A percentile compares a stretch with the other conserved stretches of the same genome.
Evolutionary conservation across 2,329 filamentous ascomycete species (phyloP).

Genomic region (Curvularia eragrostidis): DNA sequence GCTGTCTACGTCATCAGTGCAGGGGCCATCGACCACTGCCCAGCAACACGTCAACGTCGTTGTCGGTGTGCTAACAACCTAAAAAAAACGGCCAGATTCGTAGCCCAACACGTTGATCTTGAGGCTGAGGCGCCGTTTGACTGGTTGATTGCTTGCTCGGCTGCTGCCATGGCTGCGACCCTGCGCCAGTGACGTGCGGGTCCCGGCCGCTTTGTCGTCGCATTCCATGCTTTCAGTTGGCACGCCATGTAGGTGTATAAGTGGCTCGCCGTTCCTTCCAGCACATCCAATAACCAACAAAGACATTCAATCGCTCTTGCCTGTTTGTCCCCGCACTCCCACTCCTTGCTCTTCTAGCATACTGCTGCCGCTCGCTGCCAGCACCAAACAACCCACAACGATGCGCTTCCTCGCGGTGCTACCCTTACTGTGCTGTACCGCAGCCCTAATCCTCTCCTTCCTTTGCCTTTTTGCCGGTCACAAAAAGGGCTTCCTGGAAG

Average conservation of each 20-base stretch:
- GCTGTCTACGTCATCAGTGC: constrained; percentile 22
- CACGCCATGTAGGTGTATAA: constrained; percentile 16
- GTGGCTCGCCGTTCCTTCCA: constrained; percentile 8
- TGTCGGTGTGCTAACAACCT: constrained; percentile 27
- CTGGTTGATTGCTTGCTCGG: constrained; percentile 20
- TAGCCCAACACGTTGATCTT: constrained; percentile 17
- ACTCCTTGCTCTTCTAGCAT: constrained; percentile 4
- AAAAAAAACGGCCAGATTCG: constrained; percentile 14
- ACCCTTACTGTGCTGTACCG: constrained; percentile 59
- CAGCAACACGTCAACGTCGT: constrained; percentile 31
- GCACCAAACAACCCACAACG: not conserved
- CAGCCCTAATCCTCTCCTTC: constrained; percentile 64
- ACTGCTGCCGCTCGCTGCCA: not conserved
- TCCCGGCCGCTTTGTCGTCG: constrained; percentile 4
- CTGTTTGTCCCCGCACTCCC: constrained; percentile 9
- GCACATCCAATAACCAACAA: not conserved
- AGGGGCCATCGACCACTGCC: constrained; percentile 20
- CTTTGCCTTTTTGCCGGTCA: constrained; percentile 68
- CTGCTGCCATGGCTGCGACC: constrained; percentile 20
- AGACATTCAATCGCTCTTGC: constrained; percentile 4
- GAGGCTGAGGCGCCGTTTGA: constrained; percentile 28
- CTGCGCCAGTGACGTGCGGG: constrained; percentile 15
- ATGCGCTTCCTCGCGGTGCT: constrained; percentile 59
- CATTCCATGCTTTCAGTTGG: constrained; percentile 7
- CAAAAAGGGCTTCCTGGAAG: constrained; percentile 62